Percentiles rank a stretch among this genome's conserved stretches.
phyloP scores from a whole-genome alignment of 2,329 filamentous ascomycete genomes.

The Epichloe festucae region DNA sequence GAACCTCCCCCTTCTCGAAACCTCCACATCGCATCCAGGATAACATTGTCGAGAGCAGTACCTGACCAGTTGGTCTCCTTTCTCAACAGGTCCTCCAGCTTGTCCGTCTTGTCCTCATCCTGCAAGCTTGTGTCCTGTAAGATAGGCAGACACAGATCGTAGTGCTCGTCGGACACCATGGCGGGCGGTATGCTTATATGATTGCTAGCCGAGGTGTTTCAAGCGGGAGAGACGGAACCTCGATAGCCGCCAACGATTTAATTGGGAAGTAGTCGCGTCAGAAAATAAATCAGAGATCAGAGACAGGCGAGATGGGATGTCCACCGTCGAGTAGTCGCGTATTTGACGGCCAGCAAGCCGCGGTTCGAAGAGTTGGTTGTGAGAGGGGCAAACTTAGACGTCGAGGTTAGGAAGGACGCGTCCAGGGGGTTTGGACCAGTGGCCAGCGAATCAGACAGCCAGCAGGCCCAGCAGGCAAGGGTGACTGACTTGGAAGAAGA shows the following conservation, averaged over 20 bases:
- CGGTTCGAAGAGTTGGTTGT: background rate
- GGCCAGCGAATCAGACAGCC: background rate
- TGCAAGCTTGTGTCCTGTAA: conserved; percentile 71
- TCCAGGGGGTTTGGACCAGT: background rate
- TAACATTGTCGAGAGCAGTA: conserved; percentile 70
- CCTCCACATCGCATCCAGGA: conserved; percentile 84
- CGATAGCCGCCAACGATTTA: background rate
- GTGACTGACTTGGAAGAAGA: background rate
- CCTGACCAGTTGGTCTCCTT: conserved; percentile 66
- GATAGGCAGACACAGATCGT: conserved; percentile 81
- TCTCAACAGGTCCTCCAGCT: conserved; percentile 72
- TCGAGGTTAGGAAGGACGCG: background rate
- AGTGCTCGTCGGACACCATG: conserved; percentile 89
- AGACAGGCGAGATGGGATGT: background rate
- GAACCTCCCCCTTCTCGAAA: conserved; percentile 56
- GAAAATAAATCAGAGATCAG: background rate
- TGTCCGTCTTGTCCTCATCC: conserved; percentile 92
- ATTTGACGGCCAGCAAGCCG: background rate
- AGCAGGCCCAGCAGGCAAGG: background rate
- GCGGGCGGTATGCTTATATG: conserved; percentile 12
- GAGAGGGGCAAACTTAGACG: background rate
- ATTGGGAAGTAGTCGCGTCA: background rate
- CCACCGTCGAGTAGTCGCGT: background rate
- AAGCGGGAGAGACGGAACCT: background rate
- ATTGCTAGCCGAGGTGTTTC: background rate